Base-by-base conservation (phyloP, 1,284 basidiomycete genomes). In the Mycena citricolor region DNA sequence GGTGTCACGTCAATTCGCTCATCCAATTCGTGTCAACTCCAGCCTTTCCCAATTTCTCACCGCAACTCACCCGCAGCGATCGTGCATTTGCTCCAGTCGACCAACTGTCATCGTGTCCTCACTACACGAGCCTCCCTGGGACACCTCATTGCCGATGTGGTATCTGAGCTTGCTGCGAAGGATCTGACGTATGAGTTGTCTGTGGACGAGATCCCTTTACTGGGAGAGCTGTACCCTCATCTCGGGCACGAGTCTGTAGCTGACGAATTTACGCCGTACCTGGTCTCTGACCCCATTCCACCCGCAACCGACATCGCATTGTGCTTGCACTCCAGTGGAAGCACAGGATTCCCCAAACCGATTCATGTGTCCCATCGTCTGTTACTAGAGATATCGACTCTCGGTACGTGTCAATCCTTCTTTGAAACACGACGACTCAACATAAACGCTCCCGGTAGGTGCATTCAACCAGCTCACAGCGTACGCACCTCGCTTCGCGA, bases 1-100 rank as follows among this genome's bases (percentile, higher is more conserved):
- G 4, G 13, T 29, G 4, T 23, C 16, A 7, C 5, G 7, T 10
- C 16, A 20, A n/a, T 8, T n/a, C 4, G 17, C 8, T 11, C 20
- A 4, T 20, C 17, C 20, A 20, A 3, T 32, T 4, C 4, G 14
- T 24, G 25, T 8, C 16, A 30, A 8, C 26, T n/a, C 20, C 21
- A 63, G 61, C 48, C 54, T 4, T 71, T 72, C 51, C 59, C 64
- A 1, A 58, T 73, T 14, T 73, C 71, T 2, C 62, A 66, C 3
- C 61, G 69, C 23, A 71, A 73, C 47, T 67, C 65, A 0, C 45
- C 61, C 13, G 45, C 55, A 1, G 69, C 64, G 0, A 49, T 71
- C 4, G 62, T 59, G 2, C 58, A 72, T 49, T 57, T 73, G 22
- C 49, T 70, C 17, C 44, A 51, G 19, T 59, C 61, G 38, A 64